Evolutionary conservation across 306 rosid genomes (phyloP).

Genomic region (Dryas drummondii): DNA sequence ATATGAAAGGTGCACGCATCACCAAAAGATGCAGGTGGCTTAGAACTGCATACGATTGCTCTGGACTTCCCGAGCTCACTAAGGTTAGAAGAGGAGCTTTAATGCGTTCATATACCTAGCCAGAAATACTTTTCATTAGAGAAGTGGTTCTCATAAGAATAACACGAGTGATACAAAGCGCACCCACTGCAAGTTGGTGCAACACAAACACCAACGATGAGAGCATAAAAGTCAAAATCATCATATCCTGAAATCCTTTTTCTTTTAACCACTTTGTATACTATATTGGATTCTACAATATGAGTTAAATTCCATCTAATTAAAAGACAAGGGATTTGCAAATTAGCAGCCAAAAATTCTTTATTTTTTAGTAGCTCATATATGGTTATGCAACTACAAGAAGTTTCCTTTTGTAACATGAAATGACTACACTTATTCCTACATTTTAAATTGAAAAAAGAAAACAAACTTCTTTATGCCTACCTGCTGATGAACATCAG

Average conservation of each 20-base stretch:
- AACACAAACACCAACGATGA: slow-evolving; percentile 21
- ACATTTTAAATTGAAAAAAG: slow-evolving; percentile 10
- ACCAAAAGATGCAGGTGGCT: slow-evolving; percentile 98
- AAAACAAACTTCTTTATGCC: slow-evolving; percentile 22
- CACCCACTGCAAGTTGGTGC: slow-evolving; percentile 10
- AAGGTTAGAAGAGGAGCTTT: slow-evolving; percentile 96
- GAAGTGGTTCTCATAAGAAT: slow-evolving; percentile 22
- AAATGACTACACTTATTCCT: neutral
- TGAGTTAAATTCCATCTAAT: neutral
- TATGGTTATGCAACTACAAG: neutral
- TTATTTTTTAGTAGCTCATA: slow-evolving; percentile 2
- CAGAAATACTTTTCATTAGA: slow-evolving; percentile 33
- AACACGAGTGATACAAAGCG: slow-evolving; percentile 14
- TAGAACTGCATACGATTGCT: slow-evolving; percentile 94
- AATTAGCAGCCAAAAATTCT: slow-evolving; percentile 13
- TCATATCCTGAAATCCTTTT: slow-evolving; percentile 10
- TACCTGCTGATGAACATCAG: slow-evolving; percentile 99
- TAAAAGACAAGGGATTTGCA: slow-evolving; percentile 19
- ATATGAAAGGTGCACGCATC: slow-evolving; percentile 97
- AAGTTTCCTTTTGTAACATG: slow-evolving; percentile 3
- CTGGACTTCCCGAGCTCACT: slow-evolving; percentile 99
- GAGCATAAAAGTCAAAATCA: neutral
- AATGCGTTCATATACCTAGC: slow-evolving; percentile 93
- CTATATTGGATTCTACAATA: neutral
- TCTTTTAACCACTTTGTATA: neutral